These are phyloP conservation scores for Sindora glabra DNA, from an alignment of 306 rosid genomes.

Conservation along the genomic window DNA sequence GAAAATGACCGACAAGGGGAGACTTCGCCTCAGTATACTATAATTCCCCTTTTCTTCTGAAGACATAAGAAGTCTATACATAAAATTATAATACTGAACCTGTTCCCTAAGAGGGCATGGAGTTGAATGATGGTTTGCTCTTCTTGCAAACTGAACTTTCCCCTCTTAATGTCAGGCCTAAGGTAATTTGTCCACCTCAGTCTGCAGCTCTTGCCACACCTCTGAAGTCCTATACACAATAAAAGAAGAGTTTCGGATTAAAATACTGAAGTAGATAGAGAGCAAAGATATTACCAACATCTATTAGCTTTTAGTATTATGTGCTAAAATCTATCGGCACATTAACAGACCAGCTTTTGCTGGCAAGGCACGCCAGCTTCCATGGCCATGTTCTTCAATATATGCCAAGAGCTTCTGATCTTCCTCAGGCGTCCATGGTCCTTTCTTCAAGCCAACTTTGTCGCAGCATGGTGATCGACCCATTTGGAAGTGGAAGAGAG, in stretches of 20 bases:
- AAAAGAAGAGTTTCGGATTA: background rate
- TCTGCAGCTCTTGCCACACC: conserved; percentile 99
- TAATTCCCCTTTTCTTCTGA: too few species aligned
- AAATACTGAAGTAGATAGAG: background rate
- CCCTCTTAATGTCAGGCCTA: conserved; percentile 97
- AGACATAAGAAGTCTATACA: background rate
- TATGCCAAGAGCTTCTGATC: conserved; percentile 95
- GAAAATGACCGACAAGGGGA: too few species aligned
- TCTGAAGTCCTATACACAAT: conserved; percentile 65
- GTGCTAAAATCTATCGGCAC: background rate
- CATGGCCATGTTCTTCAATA: conserved; percentile 96
- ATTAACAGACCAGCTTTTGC: conserved; percentile 73
- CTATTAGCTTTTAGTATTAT: background rate
- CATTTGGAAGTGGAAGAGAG: conserved; percentile 37
- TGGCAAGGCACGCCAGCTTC: conserved; percentile 99
- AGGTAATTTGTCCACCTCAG: conserved; percentile 97
- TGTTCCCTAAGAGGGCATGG: conserved; percentile 96
- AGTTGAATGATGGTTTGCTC: conserved; percentile 98
- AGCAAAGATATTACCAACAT: too few species aligned
- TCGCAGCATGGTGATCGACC: conserved; percentile 99
- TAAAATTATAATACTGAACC: conserved; percentile 38
- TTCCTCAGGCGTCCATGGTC: conserved; percentile 99
- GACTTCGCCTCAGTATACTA: too few species aligned
- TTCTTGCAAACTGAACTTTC: conserved; percentile 96
- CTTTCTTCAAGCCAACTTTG: conserved; percentile 96